A percentile compares a stretch with the other conserved stretches of the same genome.
Conservation (phyloP, 2,329 filamentous ascomycete genomes). For the Colletotrichum sp. region DNA sequence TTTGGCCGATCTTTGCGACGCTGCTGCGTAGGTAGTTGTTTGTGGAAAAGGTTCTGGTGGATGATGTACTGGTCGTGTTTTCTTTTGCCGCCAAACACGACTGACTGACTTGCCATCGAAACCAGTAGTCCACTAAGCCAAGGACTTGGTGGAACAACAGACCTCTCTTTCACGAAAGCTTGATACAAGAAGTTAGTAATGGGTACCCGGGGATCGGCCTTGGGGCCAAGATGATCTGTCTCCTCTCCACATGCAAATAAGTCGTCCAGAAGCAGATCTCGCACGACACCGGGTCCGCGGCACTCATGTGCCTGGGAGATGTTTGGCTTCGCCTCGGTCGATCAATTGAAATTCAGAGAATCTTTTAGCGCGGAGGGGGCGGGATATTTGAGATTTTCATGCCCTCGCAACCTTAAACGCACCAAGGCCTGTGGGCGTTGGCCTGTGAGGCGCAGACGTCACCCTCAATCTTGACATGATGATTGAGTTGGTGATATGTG, state of each 20-base stretch:
- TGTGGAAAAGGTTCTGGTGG: not conserved
- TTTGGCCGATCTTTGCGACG: not conserved
- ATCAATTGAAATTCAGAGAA: not conserved
- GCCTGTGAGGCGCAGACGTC: not conserved
- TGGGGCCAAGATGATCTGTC: not conserved
- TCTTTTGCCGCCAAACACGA: not conserved
- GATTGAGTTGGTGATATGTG: not conserved
- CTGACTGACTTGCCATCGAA: not conserved
- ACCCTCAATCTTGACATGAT: not conserved
- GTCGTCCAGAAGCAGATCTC: not conserved
- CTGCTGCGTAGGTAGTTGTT: not conserved
- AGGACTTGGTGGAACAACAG: not conserved
- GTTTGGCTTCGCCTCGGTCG: not conserved
- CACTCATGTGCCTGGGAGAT: not conserved
- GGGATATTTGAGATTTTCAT: not conserved
- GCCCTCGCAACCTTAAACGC: not conserved
- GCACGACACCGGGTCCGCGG: not conserved
- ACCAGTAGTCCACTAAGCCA: not conserved
- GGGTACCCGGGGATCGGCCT: not conserved
- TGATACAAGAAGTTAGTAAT: not conserved
- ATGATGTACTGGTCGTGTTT: not conserved
- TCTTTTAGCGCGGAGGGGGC: not conserved
- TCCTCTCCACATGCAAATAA: not conserved
- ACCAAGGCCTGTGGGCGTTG: not conserved
- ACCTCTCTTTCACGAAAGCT: not conserved